Evolutionary conservation across 768 basidiomycete species (phyloP).

Genomic region (Pleurotus giganteus): DNA sequence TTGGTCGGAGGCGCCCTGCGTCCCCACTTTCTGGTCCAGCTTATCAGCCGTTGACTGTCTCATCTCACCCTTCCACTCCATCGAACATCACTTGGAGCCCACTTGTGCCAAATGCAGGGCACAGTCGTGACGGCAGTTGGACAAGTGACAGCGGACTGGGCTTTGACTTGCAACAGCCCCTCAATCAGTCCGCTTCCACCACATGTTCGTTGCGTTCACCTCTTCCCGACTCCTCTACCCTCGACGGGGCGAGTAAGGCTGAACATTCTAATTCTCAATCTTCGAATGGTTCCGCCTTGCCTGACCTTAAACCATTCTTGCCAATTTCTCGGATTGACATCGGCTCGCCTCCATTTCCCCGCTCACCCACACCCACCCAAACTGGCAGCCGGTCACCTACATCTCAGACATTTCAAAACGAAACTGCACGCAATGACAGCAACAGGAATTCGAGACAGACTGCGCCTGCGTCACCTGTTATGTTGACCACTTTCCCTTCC

Average conservation of each 20-base stretch:
- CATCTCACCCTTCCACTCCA: conserved; percentile 65
- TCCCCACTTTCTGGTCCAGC: conserved; percentile 65
- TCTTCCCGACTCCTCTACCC: conserved; percentile 57
- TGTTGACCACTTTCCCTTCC: conserved; percentile 49
- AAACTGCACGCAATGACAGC: conserved; percentile 37
- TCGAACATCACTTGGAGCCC: conserved; percentile 76
- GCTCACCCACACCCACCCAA: conserved; percentile 73
- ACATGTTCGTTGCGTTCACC: conserved; percentile 52
- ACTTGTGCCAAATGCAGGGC: conserved; percentile 28
- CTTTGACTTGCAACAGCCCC: conserved; percentile 28
- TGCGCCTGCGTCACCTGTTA: conserved; percentile 47
- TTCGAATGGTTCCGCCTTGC: conserved; percentile 21
- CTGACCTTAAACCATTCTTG: conserved; percentile 42
- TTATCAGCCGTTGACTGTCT: conserved; percentile 59
- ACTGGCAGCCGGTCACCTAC: conserved; percentile 49
- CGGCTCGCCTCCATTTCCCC: conserved; percentile 42
- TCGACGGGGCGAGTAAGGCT: conserved; percentile 33
- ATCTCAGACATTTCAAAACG: conserved; percentile 47
- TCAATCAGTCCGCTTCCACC: conserved; percentile 39
- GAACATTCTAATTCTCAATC: conserved; percentile 28
- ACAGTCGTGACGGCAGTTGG: conserved; percentile 62
- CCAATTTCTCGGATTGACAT: conserved; percentile 51
- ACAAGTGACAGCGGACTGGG: conserved; percentile 37
- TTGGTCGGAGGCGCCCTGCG: conserved; percentile 62
- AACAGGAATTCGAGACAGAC: conserved; percentile 58